These are phyloP conservation scores for Colletotrichum truncatum DNA, from an alignment of 2,329 filamentous ascomycete species.

Conservation along the genomic window DNA sequence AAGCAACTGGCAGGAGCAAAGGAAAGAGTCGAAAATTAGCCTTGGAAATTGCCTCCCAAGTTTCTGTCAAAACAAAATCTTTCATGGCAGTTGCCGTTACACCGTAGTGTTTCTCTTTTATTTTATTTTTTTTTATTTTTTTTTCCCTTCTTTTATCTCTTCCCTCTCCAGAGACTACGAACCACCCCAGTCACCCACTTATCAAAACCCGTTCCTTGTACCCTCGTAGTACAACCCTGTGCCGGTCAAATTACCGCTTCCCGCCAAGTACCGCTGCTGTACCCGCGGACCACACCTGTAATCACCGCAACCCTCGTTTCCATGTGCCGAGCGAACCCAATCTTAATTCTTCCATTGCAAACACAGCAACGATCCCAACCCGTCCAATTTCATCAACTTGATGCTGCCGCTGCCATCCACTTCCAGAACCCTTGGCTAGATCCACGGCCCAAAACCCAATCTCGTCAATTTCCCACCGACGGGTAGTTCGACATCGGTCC, in stretches of 20 bases:
- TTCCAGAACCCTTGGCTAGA: constrained; percentile 9
- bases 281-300: constrained; percentile 3
- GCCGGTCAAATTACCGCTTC: neutral
- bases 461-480: constrained; percentile 11
- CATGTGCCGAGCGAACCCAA: constrained; percentile 24
- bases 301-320: constrained; percentile 14
- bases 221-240: neutral
- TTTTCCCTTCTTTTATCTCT: too few species aligned
- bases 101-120: too few species aligned
- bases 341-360: constrained; percentile 8
- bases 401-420: constrained; percentile 1
- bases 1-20: neutral
- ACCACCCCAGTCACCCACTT: too few species aligned
- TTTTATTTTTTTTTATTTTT: too few species aligned
- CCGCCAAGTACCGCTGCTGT: constrained; percentile 10
- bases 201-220: neutral
- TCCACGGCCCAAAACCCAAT: neutral
- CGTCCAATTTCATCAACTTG: constrained; percentile 17
- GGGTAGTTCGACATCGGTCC: neutral
- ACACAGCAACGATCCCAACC: neutral
- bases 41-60: neutral
- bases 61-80: neutral
- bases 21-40: too few species aligned
- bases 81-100: too few species aligned
- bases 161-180: too few species aligned